A percentile compares a stretch with the other conserved stretches of the same genome.
These are phyloP conservation scores for Beauveria brongniartii DNA, from an alignment of 2,329 filamentous ascomycete genomes.

Conservation along the genomic window DNA sequence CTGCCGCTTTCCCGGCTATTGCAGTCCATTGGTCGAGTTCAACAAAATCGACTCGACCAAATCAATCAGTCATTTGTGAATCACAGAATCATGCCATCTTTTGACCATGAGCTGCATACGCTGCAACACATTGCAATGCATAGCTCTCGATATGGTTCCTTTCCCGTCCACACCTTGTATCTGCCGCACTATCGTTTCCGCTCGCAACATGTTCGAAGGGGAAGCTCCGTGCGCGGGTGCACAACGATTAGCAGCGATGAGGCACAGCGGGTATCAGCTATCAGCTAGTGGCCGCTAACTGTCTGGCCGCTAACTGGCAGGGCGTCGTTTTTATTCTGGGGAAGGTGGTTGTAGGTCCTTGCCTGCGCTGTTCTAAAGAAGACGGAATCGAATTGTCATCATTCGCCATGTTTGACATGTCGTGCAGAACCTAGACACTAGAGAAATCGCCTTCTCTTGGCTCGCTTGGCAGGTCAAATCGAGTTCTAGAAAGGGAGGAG, in stretches of 20 bases:
- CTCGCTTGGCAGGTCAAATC: not conserved
- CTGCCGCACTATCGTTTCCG: constrained; percentile 7
- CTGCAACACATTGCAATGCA: not conserved
- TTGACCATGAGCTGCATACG: not conserved
- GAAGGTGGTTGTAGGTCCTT: not conserved
- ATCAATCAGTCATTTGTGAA: not conserved
- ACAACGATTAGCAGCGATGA: not conserved
- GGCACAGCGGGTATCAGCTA: constrained; percentile 5
- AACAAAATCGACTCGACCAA: not conserved
- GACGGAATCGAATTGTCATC: not conserved
- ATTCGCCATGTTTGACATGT: not conserved
- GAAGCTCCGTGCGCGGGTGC: not conserved
- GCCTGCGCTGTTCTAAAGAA: not conserved
- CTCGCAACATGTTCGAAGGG: constrained; percentile 2
- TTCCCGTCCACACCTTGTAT: not conserved
- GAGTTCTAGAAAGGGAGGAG: not conserved
- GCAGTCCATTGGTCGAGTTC: not conserved
- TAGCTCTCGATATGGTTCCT: not conserved
- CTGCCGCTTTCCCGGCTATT: not conserved
- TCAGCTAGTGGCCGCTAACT: constrained; percentile 4
- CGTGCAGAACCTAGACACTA: not conserved
- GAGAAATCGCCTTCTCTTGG: not conserved
- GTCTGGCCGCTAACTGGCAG: not conserved
- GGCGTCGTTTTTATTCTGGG: too few relatives aligned
- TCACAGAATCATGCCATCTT: not conserved